Evolutionary conservation across 192 early-diverging fungal species (phyloP).

Genomic region (Rhizoclosmatium sp.): DNA sequence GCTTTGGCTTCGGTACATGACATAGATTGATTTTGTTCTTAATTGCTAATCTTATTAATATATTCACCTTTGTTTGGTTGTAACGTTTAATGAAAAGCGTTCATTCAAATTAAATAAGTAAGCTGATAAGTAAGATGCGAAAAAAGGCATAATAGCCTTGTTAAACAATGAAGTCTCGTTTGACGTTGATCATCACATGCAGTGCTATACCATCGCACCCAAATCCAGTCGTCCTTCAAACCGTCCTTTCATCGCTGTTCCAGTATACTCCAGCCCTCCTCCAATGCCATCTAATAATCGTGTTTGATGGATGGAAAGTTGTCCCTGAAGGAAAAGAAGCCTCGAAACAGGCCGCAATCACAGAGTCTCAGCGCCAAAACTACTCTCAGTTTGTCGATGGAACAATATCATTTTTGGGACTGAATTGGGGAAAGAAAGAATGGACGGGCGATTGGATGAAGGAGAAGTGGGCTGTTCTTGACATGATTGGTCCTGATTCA

Average conservation of each 20-base stretch:
- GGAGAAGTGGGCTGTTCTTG: not conserved
- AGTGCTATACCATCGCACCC: not conserved
- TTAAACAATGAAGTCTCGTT: too few relatives aligned
- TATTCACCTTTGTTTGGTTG: too few relatives aligned
- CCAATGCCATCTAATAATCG: not conserved
- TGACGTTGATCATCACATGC: not conserved
- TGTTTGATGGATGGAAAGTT: not conserved
- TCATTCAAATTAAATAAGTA: too few relatives aligned
- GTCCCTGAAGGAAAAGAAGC: not conserved
- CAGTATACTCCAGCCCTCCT: not conserved
- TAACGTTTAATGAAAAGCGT: too few relatives aligned
- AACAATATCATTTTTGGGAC: not conserved
- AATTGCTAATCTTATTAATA: too few relatives aligned
- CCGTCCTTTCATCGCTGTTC: not conserved
- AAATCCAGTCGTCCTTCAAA: not conserved
- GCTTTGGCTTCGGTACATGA: too few relatives aligned
- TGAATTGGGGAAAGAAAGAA: not conserved
- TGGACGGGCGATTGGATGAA: not conserved
- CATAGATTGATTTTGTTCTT: too few relatives aligned
- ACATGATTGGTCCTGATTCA: not conserved
- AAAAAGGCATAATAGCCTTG: too few relatives aligned
- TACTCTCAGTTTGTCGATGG: not conserved
- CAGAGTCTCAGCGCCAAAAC: not conserved
- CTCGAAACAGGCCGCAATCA: not conserved
- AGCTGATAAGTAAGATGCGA: too few relatives aligned